Evolutionary conservation across 1,139 yeast species (phyloP).

Genomic region (Yamadazyma dushanensis): DNA sequence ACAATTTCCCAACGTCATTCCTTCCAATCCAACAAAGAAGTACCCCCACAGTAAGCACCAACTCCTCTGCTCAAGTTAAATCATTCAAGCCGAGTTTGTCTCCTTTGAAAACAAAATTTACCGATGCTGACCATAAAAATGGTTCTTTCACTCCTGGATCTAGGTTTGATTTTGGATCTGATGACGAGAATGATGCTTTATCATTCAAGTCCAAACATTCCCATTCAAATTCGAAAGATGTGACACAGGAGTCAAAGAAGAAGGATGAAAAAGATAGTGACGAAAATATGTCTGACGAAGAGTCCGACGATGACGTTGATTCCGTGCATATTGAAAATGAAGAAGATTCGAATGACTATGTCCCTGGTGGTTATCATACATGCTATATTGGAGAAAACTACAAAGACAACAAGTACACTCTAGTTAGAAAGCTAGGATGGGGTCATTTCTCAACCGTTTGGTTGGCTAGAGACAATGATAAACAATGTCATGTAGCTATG

Average conservation of each 20-base stretch:
- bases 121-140: slow-evolving; percentile 13
- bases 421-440: slow-evolving; percentile 71
- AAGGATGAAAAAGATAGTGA: slow-evolving; percentile 26
- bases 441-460: slow-evolving; percentile 54
- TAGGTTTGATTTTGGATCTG: slow-evolving; percentile 17
- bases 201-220: background rate
- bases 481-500: slow-evolving; percentile 71
- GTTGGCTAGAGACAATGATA: slow-evolving; percentile 54
- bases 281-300: slow-evolving; percentile 43
- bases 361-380: slow-evolving; percentile 86
- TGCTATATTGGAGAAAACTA: slow-evolving; percentile 74
- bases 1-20: slow-evolving; percentile 17
- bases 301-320: slow-evolving; percentile 34
- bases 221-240: background rate
- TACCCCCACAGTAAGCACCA: slow-evolving; percentile 29
- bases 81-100: slow-evolving; percentile 40
- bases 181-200: slow-evolving; percentile 7
- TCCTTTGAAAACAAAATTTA: slow-evolving; percentile 37
- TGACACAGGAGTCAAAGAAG: background rate
- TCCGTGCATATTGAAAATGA: slow-evolving; percentile 53
- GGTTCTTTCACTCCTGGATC: slow-evolving; percentile 17
- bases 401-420: slow-evolving; percentile 57
- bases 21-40: slow-evolving; percentile 27
- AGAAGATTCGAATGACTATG: slow-evolving; percentile 70
- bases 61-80: slow-evolving; percentile 23